phyloP scores from a whole-genome alignment of 164 flowering plant species.

The Macadamia tetraphylla region DNA sequence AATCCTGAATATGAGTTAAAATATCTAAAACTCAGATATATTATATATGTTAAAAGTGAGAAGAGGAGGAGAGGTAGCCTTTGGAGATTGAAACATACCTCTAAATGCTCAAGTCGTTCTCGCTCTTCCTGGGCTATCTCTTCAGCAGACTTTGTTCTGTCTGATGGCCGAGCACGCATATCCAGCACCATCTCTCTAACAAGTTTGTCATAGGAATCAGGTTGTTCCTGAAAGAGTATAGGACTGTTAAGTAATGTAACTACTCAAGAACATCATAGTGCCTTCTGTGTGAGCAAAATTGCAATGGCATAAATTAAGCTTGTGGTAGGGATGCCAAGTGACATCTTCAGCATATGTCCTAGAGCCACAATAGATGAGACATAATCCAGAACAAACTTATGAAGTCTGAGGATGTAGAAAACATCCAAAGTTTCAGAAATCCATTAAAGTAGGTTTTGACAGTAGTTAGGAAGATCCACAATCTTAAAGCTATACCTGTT shows the following conservation, averaged over 20 bases:
- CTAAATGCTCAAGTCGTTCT: slow-evolving; percentile 71
- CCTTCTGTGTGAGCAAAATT: not conserved
- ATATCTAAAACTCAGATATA: no score
- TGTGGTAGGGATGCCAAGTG: not conserved
- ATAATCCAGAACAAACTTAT: not conserved
- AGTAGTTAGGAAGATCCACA: not conserved
- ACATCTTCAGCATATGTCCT: not conserved
- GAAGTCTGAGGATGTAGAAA: not conserved
- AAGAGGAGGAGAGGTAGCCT: not conserved
- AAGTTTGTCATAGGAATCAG: slow-evolving; percentile 69
- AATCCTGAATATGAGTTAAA: no score
- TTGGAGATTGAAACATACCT: slow-evolving; percentile 44
- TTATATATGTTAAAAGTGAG: no score
- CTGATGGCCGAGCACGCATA: slow-evolving; percentile 81
- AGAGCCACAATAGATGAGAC: not conserved
- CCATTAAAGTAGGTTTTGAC: not conserved
- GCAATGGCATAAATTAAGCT: not conserved
- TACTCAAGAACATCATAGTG: not conserved
- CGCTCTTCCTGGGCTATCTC: slow-evolving; percentile 91
- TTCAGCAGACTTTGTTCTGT: slow-evolving; percentile 82
- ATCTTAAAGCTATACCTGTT: slow-evolving; percentile 32
- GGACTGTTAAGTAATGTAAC: not conserved
- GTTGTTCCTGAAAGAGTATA: slow-evolving; percentile 45
- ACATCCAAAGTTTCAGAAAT: not conserved
- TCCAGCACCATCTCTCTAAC: slow-evolving; percentile 66